Evolutionary conservation across 176 grass and related monocot genomes (phyloP).

Genomic region (Metroxylon sagu): DNA sequence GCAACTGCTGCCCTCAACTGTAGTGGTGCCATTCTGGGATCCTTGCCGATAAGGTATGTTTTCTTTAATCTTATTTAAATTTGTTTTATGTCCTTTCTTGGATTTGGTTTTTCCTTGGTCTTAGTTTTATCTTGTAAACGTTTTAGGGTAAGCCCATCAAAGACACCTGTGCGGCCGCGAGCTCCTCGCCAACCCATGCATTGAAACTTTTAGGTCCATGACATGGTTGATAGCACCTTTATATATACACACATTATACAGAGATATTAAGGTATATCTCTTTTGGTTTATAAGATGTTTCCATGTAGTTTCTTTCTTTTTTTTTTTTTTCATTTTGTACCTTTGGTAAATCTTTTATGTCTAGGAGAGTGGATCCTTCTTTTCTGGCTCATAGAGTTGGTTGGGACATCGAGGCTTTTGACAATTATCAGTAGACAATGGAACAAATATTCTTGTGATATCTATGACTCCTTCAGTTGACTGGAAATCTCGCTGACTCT

Average conservation of each 20-base stretch:
- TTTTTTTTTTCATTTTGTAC: constrained; percentile 19
- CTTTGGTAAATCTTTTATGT: constrained; percentile 19
- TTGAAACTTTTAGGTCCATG: constrained; percentile 70
- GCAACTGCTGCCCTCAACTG: constrained; percentile 96
- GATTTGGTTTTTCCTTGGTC: no score
- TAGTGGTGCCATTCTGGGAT: constrained; percentile 87
- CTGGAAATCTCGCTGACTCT: no score
- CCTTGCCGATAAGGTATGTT: constrained; percentile 87
- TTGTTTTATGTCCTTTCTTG: neutral
- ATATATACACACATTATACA: constrained; percentile 68
- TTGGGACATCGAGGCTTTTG: constrained; percentile 20
- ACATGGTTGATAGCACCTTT: constrained; percentile 58
- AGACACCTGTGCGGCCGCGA: constrained; percentile 95
- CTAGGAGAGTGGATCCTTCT: constrained; percentile 18
- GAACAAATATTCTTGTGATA: constrained; percentile 25
- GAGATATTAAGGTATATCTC: constrained; percentile 51
- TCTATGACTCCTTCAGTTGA: constrained; percentile 50
- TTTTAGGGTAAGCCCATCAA: constrained; percentile 96
- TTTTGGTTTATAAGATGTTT: constrained; percentile 35
- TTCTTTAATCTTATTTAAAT: neutral
- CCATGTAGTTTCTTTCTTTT: neutral
- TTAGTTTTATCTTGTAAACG: neutral
- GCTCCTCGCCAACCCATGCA: constrained; percentile 54
- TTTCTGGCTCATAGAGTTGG: constrained; percentile 54
- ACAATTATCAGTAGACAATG: no score